These are phyloP conservation scores for Dioszegia aurantiaca DNA, from an alignment of 768 basidiomycete genomes.

Conservation along the genomic window DNA sequence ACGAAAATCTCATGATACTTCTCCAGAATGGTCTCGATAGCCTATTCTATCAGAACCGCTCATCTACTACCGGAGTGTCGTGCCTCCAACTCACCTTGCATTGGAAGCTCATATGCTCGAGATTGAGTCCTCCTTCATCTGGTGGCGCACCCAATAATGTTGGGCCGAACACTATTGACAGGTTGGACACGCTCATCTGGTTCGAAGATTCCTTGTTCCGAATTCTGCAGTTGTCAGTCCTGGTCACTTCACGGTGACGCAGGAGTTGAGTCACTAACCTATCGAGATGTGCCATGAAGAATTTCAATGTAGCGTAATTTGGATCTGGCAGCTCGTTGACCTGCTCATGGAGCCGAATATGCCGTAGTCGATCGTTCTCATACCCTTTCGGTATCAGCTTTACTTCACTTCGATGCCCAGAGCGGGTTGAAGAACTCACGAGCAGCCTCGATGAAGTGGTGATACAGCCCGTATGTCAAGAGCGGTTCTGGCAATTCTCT, in stretches of 20 bases:
- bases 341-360: slow-evolving; percentile 92
- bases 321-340: slow-evolving; percentile 97
- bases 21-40: slow-evolving; percentile 89
- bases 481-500: slow-evolving; percentile 93
- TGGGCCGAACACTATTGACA: slow-evolving; percentile 97
- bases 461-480: slow-evolving; percentile 75
- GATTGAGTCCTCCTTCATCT: slow-evolving; percentile 49
- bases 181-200: slow-evolving; percentile 87
- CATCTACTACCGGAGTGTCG: neutral
- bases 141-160: slow-evolving; percentile 78
- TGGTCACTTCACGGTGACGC: neutral
- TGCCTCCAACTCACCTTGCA: slow-evolving; percentile 50
- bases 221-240: slow-evolving; percentile 58
- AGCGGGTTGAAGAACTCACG: slow-evolving; percentile 60
- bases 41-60: slow-evolving; percentile 56
- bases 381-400: slow-evolving; percentile 56
- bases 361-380: slow-evolving; percentile 90
- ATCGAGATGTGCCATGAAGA: slow-evolving; percentile 88
- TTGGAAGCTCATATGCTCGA: slow-evolving; percentile 56
- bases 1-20: slow-evolving; percentile 97
- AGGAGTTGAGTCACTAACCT: slow-evolving; percentile 58
- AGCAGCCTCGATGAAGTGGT: slow-evolving; percentile 91
- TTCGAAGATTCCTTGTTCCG: slow-evolving; percentile 72
- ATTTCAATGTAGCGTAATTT: slow-evolving; percentile 97
- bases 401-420: no score